These are phyloP conservation scores for Cryptococcus deneoformans DNA, from an alignment of 1,284 basidiomycete genomes.

Conservation along the genomic window DNA sequence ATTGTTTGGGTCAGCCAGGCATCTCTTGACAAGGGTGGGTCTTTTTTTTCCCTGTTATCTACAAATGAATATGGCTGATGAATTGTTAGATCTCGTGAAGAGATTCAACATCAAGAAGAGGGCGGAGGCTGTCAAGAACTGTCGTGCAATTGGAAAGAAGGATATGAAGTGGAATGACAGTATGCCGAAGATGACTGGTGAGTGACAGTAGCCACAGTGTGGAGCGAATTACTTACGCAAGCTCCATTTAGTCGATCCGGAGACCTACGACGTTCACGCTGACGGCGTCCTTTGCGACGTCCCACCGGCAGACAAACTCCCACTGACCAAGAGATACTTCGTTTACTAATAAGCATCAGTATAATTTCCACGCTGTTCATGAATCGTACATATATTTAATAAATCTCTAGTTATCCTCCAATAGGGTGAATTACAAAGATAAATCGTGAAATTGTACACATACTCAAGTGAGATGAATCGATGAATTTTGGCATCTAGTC, in stretches of 20 bases:
- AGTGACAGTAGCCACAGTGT: constrained; percentile 4
- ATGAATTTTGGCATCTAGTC: too few species aligned
- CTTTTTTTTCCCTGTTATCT: not conserved
- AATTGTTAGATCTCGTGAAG: constrained; percentile 54
- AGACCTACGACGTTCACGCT: constrained; percentile 82
- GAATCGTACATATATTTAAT: too few species aligned
- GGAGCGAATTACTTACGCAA: not conserved
- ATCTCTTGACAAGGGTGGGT: constrained; percentile 61
- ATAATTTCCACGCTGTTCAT: too few species aligned
- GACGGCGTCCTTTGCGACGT: constrained; percentile 76
- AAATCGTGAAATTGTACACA: too few species aligned
- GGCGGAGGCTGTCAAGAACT: constrained; percentile 71
- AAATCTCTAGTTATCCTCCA: too few species aligned
- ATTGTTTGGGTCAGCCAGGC: constrained; percentile 78
- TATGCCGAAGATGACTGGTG: constrained; percentile 67
- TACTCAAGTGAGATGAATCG: too few species aligned
- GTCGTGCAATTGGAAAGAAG: constrained; percentile 72
- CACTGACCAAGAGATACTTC: constrained; percentile 64
- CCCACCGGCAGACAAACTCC: constrained; percentile 66
- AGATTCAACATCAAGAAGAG: constrained; percentile 74
- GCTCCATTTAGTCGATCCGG: constrained; percentile 69
- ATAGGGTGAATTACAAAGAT: too few species aligned
- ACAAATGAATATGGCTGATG: not conserved
- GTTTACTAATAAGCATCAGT: constrained; percentile 31
- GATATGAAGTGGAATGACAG: constrained; percentile 92